Evolutionary conservation across 1,284 basidiomycete species (phyloP).

Genomic region (Rugosomyces carneus): DNA sequence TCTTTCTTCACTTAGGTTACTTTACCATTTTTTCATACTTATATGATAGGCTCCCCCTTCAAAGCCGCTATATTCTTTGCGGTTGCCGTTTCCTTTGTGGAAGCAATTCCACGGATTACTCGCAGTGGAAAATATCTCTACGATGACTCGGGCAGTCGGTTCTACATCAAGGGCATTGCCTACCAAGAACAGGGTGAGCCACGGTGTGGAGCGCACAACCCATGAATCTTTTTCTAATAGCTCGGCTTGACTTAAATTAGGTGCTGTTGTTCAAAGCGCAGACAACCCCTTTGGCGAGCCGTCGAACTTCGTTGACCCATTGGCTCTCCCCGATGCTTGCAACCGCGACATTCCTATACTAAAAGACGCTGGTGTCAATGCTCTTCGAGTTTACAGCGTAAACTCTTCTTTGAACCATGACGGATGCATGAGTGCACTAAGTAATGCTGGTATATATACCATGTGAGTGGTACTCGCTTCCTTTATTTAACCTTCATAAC

Average conservation of each 20-base stretch:
- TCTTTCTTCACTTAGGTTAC: not conserved
- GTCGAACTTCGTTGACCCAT: conserved; percentile 68
- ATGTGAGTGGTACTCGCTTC: conserved; percentile 47
- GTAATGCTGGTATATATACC: conserved; percentile 80
- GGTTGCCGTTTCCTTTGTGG: conserved; percentile 31
- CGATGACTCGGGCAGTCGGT: conserved; percentile 62
- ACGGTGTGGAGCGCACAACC: not conserved
- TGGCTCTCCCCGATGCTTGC: conserved; percentile 66
- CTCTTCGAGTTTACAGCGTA: conserved; percentile 82
- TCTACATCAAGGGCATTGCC: conserved; percentile 89
- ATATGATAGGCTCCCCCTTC: conserved; percentile 23
- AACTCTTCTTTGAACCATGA: conserved; percentile 81
- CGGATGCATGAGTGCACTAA: conserved; percentile 76
- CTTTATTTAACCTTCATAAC: conserved; percentile 2
- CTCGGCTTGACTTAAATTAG: conserved; percentile 24
- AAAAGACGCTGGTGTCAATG: conserved; percentile 62
- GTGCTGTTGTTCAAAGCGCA: conserved; percentile 37
- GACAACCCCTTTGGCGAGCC: conserved; percentile 79
- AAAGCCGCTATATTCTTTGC: conserved; percentile 26
- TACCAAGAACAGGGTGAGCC: conserved; percentile 80
- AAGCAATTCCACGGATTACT: conserved; percentile 50
- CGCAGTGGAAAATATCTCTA: conserved; percentile 78
- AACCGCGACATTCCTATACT: conserved; percentile 76
- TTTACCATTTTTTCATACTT: not conserved
- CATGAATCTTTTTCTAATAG: not conserved